phyloP scores from a whole-genome alignment of 2,329 filamentous ascomycete species.

The Colletotrichum aenigma region DNA sequence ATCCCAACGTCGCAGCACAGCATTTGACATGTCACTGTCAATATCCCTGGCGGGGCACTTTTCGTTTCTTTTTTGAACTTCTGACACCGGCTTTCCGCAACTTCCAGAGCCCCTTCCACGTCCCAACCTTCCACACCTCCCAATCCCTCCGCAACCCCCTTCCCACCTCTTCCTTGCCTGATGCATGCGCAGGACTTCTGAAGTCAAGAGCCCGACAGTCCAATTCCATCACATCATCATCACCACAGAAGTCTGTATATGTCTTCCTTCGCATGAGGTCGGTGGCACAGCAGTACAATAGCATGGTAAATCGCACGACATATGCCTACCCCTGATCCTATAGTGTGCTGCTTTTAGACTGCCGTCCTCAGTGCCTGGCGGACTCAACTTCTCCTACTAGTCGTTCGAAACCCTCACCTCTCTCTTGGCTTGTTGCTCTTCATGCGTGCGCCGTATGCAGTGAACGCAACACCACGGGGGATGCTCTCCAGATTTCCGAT shows the following conservation, averaged over 20 bases:
- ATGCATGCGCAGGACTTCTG: not conserved
- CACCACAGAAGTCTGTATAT: not conserved
- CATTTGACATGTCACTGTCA: slow-evolving; percentile 7
- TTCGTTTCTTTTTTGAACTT: not conserved
- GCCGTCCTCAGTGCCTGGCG: not conserved
- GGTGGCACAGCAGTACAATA: slow-evolving; percentile 11
- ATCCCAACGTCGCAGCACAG: not conserved
- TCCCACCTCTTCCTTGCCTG: not conserved
- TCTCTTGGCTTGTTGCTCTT: not conserved
- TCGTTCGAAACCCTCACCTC: not conserved
- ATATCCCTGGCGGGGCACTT: not conserved
- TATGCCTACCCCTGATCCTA: not conserved
- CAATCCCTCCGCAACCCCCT: not conserved
- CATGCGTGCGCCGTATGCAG: not conserved
- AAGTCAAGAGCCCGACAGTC: not conserved
- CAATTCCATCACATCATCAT: not conserved
- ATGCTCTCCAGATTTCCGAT: slow-evolving; percentile 13
- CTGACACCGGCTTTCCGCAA: slow-evolving; percentile 11
- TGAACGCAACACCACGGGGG: slow-evolving; percentile 5
- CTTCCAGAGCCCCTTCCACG: not conserved
- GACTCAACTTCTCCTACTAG: not conserved
- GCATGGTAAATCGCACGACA: slow-evolving; percentile 1
- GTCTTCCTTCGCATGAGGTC: not conserved
- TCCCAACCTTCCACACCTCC: not conserved
- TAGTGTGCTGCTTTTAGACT: not conserved